These are phyloP conservation scores for Pseudogymnoascus sp. DNA, from an alignment of 2,329 filamentous ascomycete genomes.

Conservation along the genomic window DNA sequence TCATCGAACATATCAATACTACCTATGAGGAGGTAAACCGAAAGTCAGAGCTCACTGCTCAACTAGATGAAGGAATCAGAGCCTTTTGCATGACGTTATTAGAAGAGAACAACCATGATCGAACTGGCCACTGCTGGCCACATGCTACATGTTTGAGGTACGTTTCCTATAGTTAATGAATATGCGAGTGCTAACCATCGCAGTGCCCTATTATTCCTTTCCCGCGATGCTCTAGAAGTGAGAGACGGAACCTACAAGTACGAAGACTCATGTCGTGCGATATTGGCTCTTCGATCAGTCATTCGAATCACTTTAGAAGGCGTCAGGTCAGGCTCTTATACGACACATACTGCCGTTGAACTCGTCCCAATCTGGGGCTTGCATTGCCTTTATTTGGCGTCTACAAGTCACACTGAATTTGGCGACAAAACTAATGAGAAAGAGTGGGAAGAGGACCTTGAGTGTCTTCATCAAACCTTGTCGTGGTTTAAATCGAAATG, in stretches of 20 bases:
- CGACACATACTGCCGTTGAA: neutral
- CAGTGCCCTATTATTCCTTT: neutral
- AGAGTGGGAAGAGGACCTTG: neutral
- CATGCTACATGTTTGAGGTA: slow-evolving; percentile 3
- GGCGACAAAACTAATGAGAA: neutral
- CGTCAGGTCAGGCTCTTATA: neutral
- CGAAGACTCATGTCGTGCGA: slow-evolving; percentile 1
- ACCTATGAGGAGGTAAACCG: neutral
- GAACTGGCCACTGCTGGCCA: slow-evolving; percentile 3
- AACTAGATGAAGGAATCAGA: neutral
- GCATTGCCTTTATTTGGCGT: neutral
- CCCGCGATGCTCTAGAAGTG: neutral
- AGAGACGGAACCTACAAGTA: slow-evolving; percentile 3
- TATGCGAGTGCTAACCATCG: neutral
- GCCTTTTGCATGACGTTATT: neutral
- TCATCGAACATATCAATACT: neutral
- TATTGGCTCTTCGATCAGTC: neutral
- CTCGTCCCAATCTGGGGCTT: neutral
- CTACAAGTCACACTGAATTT: neutral
- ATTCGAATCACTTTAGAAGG: neutral
- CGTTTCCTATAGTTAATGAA: no score
- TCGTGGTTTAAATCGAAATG: neutral
- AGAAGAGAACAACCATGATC: neutral
- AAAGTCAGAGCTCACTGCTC: neutral
- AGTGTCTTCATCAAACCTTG: neutral